Base-by-base conservation (phyloP, 192 early-diverging fungal species). In the Pilobolus umbonatus region DNA sequence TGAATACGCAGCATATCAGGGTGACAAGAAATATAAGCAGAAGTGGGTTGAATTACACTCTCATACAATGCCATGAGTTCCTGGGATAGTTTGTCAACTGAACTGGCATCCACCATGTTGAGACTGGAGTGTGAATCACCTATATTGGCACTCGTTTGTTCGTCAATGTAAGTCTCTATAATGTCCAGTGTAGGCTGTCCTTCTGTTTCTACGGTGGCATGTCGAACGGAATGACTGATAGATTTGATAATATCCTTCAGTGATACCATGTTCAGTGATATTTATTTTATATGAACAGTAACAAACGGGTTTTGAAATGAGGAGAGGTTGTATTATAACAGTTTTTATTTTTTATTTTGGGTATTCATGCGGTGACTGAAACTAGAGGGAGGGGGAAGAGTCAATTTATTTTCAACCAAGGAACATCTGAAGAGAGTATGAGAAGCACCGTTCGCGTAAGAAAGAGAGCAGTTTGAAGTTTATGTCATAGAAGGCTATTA, bases 161-260 rank as follows among this genome's bases (percentile, higher is more conserved):
- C 56, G 46, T 72, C 70, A 15, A 72, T 21, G 31, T 72, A 72
- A 8, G 11, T 30, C 15, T 72, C 70, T n/a, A 72, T 66, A 31
- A 55, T 36, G 31, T 72, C 61, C 34, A 72, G 32, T 4, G 55
- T 53, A 1, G 50, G 17, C 10, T 69, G 67, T 0, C 61, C 67
- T 19, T 63, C 57, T 3, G 55, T 42, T 26, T 58, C 39, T 3
- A 28, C 5, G 3, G 57, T 64, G 24, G 56, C 60, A 6, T 39
- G 19, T 14, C 48, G 46, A 0, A 65, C 57, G 1, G 36, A 30
- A 0, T 24, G 25, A 8, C 35, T 42, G 10, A 56, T 56, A 4
- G 56, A 24, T 19, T 47, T 45, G 36, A 50, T 28, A 22, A 65
- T 59, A 22, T 54, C 52, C 38, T 35, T 31, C 35, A 54, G 52